Evolutionary conservation across 352 stramenopile species (phyloP), one percentile per base, ranked within the genome.

Genomic region (Thraustochytrium sp.): DNA sequence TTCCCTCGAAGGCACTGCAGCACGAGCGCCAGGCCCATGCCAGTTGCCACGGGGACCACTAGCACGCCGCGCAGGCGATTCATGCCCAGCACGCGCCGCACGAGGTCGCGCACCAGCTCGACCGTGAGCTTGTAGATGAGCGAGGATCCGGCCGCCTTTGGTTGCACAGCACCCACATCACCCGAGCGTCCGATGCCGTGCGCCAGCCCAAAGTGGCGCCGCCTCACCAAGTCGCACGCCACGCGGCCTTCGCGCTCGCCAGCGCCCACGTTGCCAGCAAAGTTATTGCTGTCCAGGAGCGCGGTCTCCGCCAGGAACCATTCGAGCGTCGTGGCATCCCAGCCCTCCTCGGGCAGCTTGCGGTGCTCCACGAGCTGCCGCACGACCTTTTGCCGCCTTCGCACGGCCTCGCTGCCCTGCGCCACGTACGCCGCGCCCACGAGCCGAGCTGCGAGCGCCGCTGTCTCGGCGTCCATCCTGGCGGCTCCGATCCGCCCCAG

Each of bases 131-230:
- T 94, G 49, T 97, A 93, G 46, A 99, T 86, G 37, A 98, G 90
- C 44, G 93, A 98, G 18, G 93, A 98, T 3, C 97, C 97, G 2
- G 97, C 96, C 1, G 97, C 97, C 86, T 99, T 99, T 46, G 97
- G 97, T 87, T 99, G 97, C 63, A 98, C 92, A 23, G 97, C 96
- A 26, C 93, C 95, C n/a, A 99, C 93, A 89, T 99, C 96, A 3
- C 96, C 97, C 21, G 93, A 98, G 46, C 97, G 90, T 1, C 96
- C 97, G 16, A 99, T 96, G 21, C 97, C 97, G 85, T 99, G 97
- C 31, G 91, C 91, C 5, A 98, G 85, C 64, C 93, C 89, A 87
- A 94, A 99, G 87, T 99, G 95, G 2, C 96, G 90, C 44, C 92
- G 89, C 18, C 89, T 89, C 2, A 97, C 92, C 2, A 96, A 75